Evolutionary conservation across 2,329 filamentous ascomycete genomes (phyloP).

Genomic region (Talaromyces islandicus): DNA sequence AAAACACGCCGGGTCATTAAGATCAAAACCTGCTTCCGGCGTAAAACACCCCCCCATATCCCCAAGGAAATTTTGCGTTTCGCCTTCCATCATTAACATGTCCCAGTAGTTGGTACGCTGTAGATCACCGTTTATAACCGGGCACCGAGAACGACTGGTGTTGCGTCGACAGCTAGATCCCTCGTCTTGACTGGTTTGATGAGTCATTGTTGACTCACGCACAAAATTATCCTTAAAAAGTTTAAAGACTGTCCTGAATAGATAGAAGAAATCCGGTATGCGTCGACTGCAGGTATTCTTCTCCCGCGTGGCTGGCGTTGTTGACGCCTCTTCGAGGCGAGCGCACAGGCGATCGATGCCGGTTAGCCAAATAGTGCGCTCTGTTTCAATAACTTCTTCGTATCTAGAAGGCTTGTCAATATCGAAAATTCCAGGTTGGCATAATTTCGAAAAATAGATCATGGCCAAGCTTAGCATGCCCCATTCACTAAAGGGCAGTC

Average conservation of each 20-base stretch:
- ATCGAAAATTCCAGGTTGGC: not conserved
- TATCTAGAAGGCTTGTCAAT: not conserved
- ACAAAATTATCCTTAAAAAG: conserved; percentile 5
- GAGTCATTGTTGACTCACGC: not conserved
- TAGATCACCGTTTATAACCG: conserved; percentile 8
- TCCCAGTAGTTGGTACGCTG: conserved; percentile 5
- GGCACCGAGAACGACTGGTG: not conserved
- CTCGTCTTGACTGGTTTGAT: not conserved
- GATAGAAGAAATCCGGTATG: conserved; percentile 3
- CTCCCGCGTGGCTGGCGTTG: not conserved
- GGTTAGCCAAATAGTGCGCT: not conserved
- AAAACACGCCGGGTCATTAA: conserved; percentile 3
- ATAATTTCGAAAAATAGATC: conserved; percentile 2
- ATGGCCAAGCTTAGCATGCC: not conserved
- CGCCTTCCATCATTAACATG: conserved; percentile 4
- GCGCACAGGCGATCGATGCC: not conserved
- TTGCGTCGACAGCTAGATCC: not conserved
- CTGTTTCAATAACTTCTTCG: not conserved
- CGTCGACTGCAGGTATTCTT: not conserved
- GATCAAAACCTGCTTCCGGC: not conserved
- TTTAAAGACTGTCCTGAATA: conserved; percentile 1
- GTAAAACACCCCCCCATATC: not conserved
- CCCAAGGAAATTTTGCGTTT: not conserved
- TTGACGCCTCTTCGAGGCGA: not conserved
- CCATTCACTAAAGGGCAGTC: conserved; percentile 2